These are phyloP conservation scores for Thielaviopsis populi DNA, from an alignment of 2,329 filamentous ascomycete genomes.

Conservation along the genomic window DNA sequence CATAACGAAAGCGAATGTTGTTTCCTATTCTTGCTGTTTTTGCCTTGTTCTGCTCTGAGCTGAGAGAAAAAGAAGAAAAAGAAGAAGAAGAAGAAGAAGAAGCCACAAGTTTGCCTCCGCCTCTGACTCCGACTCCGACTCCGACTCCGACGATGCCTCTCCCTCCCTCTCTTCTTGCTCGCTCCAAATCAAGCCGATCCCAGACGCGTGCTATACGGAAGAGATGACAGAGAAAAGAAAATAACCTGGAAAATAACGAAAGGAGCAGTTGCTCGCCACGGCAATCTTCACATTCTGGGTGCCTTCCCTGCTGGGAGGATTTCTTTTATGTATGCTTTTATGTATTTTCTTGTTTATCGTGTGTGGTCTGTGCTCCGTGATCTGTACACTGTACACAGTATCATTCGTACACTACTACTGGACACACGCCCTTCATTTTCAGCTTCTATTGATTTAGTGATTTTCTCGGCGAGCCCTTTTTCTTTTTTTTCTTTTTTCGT, in stretches of 20 bases:
- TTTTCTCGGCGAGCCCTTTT: neutral
- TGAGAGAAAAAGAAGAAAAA: too few relatives aligned
- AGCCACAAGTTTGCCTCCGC: neutral
- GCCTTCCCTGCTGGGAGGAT: neutral
- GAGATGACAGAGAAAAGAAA: neutral
- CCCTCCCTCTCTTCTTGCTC: neutral
- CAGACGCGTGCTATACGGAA: neutral
- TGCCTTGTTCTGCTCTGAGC: too few relatives aligned
- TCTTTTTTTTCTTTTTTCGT: neutral
- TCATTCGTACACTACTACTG: neutral
- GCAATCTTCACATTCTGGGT: neutral
- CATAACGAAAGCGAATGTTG: neutral
- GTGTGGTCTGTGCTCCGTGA: neutral
- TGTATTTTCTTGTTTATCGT: neutral
- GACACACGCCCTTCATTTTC: neutral
- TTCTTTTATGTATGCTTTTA: neutral
- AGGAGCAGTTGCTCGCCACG: neutral
- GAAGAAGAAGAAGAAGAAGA: too few relatives aligned
- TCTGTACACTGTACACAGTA: neutral
- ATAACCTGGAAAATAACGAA: neutral
- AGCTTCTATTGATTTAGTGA: neutral
- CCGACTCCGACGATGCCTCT: too few relatives aligned
- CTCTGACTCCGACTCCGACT: too few relatives aligned
- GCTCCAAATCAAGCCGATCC: neutral
- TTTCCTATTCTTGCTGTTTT: too few relatives aligned